phyloP scores from a whole-genome alignment of 306 rosid genomes.

The Astragalus membranaceus region DNA sequence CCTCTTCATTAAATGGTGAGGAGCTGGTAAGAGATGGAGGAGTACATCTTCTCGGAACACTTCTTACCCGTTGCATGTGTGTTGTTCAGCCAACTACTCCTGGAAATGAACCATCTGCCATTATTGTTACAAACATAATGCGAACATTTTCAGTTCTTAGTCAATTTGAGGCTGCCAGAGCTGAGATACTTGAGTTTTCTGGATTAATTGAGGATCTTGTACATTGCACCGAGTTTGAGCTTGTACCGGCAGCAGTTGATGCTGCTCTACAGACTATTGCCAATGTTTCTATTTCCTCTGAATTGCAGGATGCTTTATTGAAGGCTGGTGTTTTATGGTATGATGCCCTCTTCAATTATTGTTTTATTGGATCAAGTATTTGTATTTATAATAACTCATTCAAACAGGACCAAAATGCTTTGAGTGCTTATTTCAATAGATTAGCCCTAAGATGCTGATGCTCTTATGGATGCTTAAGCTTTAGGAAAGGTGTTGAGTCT shows the following conservation, averaged over 20 bases:
- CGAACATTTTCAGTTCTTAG: slow-evolving; percentile 82
- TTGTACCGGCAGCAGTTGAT: slow-evolving; percentile 78
- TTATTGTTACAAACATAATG: slow-evolving; percentile 88
- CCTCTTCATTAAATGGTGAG: slow-evolving; percentile 91
- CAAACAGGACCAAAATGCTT: too few species aligned
- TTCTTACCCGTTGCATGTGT: slow-evolving; percentile 96
- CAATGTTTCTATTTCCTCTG: slow-evolving; percentile 80
- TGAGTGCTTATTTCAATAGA: too few species aligned
- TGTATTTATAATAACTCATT: neutral
- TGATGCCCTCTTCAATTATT: slow-evolving; percentile 28
- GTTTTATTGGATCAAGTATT: neutral
- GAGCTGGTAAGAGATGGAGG: slow-evolving; percentile 99
- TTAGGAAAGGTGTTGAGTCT: too few species aligned
- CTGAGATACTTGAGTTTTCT: slow-evolving; percentile 77
- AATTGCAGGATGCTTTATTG: slow-evolving; percentile 79
- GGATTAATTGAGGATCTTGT: slow-evolving; percentile 88
- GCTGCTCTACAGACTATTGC: slow-evolving; percentile 89
- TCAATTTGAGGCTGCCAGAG: slow-evolving; percentile 85
- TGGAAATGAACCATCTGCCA: slow-evolving; percentile 86
- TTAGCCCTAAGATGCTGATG: too few species aligned
- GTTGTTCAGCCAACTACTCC: slow-evolving; percentile 92
- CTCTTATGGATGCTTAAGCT: too few species aligned
- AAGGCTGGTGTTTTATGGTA: slow-evolving; percentile 94
- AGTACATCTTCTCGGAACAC: slow-evolving; percentile 83
- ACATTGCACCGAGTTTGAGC: slow-evolving; percentile 96